These are phyloP conservation scores for Backusella circina DNA, from an alignment of 192 early-diverging fungal species.

Conservation along the genomic window DNA sequence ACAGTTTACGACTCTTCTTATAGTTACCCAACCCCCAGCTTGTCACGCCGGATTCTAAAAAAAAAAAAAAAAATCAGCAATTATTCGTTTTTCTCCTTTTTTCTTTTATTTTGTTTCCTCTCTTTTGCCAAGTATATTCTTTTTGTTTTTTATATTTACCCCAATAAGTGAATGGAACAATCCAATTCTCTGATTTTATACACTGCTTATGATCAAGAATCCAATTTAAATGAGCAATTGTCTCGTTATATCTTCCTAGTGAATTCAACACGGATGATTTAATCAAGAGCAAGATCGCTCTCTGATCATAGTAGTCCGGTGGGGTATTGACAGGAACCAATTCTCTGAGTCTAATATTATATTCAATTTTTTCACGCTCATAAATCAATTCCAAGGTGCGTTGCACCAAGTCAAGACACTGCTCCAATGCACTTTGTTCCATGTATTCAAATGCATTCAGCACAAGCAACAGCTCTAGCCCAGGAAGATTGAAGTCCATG, in stretches of 20 bases:
- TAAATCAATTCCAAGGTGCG: constrained; percentile 24
- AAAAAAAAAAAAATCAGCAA: background rate
- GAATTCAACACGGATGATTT: constrained; percentile 50
- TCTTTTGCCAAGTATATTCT: background rate
- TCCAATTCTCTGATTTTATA: constrained; percentile 46
- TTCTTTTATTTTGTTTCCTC: background rate
- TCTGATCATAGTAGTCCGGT: constrained; percentile 37
- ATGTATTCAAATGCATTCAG: constrained; percentile 49
- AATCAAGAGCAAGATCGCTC: constrained; percentile 42
- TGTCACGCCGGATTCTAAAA: constrained; percentile 44
- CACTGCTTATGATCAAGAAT: constrained; percentile 41
- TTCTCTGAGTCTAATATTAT: constrained; percentile 31
- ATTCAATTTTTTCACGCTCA: constrained; percentile 34
- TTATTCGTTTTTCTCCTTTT: background rate
- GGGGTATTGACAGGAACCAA: constrained; percentile 28
- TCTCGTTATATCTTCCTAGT: constrained; percentile 36
- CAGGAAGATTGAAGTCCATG: constrained; percentile 43
- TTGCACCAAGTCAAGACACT: constrained; percentile 26
- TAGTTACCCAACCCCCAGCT: constrained; percentile 41
- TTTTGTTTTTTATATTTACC: background rate
- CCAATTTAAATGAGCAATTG: constrained; percentile 43
- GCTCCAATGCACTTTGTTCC: constrained; percentile 31
- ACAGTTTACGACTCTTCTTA: constrained; percentile 35
- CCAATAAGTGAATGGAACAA: constrained; percentile 54
- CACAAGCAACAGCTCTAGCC: constrained; percentile 46